Evolutionary conservation across 148 eudicot species (phyloP), one percentile per base, ranked within the genome.

Genomic region (Camellia japonica): DNA sequence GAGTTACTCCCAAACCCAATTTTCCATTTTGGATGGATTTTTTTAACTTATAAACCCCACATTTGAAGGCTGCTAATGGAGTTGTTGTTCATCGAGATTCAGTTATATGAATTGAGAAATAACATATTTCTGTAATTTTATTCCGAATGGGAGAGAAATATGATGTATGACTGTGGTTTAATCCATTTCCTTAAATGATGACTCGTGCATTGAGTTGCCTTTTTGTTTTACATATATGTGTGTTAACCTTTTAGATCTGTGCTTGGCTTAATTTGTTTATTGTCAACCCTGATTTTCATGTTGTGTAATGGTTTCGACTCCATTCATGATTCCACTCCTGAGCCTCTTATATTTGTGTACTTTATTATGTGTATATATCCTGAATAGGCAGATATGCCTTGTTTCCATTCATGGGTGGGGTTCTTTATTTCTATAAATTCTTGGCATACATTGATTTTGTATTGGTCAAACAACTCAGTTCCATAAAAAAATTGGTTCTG

Each of bases 101-200:
- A 47, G 51, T 14, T 58, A 38, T 13, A n/a, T 75, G 78, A 41
- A 6, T 59, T 61, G 56, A 19, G 56, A 20, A 47, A 43, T 60
- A 14, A 62, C 16, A 20, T 72, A 12, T 44, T 78, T 76, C 79
- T 47, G 56, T 69, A 60, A 73, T 74, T 46, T 65, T 61, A 30
- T 73, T 54, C 20, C 43, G 2, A 71, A 15, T 43, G 59, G 10
- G 41, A 71, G 58, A n/a, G 38, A 15, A 2, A 20, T 55, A 4
- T 2, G 41, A 3, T 71, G 43, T 49, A 51, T 52, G 59, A 71
- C 42, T 71, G 1, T 49, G 16, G 18, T 19, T 43, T 68, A 12
- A 14, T 43, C 19, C 72, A 20, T 7, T 68, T 68, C 1, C 0
- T 38, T 13, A 9, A 9, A 68, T 44, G 54, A 69, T 46, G 13